phyloP scores from a whole-genome alignment of 2,329 filamentous ascomycete genomes.

The Trichoderma sp. region DNA sequence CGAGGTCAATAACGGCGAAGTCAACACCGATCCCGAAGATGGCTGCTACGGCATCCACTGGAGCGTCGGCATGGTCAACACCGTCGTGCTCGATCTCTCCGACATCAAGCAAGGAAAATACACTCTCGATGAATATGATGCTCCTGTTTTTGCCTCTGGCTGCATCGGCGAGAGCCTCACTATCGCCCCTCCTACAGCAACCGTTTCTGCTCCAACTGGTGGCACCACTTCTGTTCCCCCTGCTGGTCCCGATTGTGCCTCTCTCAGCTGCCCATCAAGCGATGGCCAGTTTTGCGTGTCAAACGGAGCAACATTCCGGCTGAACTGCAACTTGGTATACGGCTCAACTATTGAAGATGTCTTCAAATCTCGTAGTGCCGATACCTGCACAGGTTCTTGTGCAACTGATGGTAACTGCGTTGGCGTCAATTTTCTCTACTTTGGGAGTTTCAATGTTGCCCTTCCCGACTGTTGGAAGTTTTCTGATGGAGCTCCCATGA shows the following conservation, averaged over 20 bases:
- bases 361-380: neutral
- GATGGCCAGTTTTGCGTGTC: neutral
- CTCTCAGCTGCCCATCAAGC: neutral
- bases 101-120: neutral
- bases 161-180: neutral
- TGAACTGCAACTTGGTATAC: neutral
- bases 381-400: neutral
- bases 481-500: neutral
- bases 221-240: neutral
- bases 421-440: neutral
- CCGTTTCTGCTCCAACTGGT: neutral
- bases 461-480: neutral
- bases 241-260: neutral
- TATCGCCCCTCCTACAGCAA: neutral
- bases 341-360: neutral
- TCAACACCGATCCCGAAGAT: neutral
- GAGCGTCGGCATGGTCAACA: constrained; percentile 3
- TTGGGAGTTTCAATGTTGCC: rapidly evolving
- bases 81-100: neutral
- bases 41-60: constrained; percentile 2
- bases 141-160: neutral
- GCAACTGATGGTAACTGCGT: neutral
- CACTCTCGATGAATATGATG: neutral
- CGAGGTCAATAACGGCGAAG: neutral
- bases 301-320: neutral